Evolutionary conservation across 768 basidiomycete genomes (phyloP).

Genomic region (Rhodosporidiobolus odoratus): DNA sequence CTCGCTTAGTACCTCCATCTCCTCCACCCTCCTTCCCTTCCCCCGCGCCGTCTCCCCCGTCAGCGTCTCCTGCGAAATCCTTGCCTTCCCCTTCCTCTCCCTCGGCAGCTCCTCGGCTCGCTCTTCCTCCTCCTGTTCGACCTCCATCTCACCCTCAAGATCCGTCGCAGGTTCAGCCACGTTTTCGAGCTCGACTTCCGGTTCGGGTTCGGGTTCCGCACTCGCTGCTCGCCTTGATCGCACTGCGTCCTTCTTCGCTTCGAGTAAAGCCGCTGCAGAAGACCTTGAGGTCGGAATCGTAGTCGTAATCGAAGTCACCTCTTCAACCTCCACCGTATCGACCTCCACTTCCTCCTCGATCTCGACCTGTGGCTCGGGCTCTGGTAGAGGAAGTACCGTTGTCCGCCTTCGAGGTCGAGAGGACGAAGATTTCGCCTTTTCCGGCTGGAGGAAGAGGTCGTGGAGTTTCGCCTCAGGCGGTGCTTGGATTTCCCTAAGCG

Average conservation of each 20-base stretch:
- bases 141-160: neutral
- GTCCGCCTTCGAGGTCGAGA: no score
- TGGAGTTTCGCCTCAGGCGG: no score
- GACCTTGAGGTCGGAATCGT: neutral
- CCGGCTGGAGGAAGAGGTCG: no score
- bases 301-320: neutral
- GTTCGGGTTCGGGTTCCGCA: neutral
- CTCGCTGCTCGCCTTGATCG: neutral
- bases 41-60: neutral
- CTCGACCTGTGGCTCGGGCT: neutral
- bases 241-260: slow-evolving; percentile 18
- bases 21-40: neutral
- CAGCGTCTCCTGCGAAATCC: neutral
- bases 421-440: no score
- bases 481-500: no score
- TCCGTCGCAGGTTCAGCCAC: neutral
- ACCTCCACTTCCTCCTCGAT: neutral
- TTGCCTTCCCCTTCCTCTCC: neutral
- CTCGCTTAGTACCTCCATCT: slow-evolving; percentile 2
- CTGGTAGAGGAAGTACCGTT: neutral
- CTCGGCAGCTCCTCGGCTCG: neutral
- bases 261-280: slow-evolving; percentile 1
- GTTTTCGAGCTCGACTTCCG: neutral
- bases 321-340: neutral
- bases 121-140: neutral